These are phyloP conservation scores for Datura wrightii DNA, from an alignment of 257 asterid species.

Conservation along the genomic window DNA sequence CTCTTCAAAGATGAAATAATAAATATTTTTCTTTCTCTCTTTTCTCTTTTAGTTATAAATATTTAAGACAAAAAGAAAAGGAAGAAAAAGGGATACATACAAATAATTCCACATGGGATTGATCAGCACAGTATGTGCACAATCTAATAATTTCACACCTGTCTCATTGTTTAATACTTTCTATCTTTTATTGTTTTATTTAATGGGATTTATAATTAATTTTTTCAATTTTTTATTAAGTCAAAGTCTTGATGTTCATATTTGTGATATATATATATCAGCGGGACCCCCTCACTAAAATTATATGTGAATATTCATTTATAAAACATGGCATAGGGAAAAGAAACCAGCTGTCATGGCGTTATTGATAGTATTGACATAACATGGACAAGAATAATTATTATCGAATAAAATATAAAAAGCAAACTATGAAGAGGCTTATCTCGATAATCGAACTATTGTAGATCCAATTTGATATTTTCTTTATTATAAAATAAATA, in stretches of 20 bases:
- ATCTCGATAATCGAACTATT: background rate
- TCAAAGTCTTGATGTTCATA: background rate
- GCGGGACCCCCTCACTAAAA: background rate
- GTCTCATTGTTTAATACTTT: background rate
- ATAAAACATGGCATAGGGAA: background rate
- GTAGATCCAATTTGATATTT: no score
- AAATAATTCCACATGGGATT: background rate
- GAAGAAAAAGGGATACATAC: background rate
- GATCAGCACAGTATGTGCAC: background rate
- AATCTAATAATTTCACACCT: background rate
- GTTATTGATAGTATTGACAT: background rate
- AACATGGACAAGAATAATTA: background rate
- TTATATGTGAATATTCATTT: background rate
- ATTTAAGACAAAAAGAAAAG: background rate
- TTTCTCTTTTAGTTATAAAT: background rate
- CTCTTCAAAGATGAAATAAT: background rate
- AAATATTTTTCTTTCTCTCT: background rate
- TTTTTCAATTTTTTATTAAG: background rate
- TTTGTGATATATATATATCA: background rate
- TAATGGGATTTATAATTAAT: background rate
- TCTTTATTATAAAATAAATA: no score
- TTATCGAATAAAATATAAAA: background rate
- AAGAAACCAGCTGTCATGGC: background rate
- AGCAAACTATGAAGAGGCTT: background rate
- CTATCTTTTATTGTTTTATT: background rate